phyloP scores from a whole-genome alignment of 148 eudicot species.

The Rhododendron simsii region DNA sequence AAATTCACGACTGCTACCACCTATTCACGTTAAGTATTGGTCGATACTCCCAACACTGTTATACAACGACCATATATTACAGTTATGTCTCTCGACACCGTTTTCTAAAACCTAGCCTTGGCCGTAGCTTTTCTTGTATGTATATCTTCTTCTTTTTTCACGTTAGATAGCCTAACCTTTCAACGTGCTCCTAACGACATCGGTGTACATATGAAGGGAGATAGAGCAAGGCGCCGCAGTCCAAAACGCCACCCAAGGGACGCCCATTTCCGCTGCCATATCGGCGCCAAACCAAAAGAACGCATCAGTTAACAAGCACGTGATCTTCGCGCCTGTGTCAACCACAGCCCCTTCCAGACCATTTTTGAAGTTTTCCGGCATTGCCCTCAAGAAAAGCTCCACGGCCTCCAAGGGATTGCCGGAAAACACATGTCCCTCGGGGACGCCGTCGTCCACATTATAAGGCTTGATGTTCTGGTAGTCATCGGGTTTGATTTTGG shows the following conservation, averaged over 20 bases:
- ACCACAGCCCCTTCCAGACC: conserved; percentile 29
- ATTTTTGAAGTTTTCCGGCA: conserved; percentile 17
- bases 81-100: no score
- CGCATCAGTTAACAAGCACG: conserved; percentile 39
- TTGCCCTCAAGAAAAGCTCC: conserved; percentile 20
- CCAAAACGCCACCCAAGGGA: conserved; percentile 41
- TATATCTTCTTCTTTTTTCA: background rate
- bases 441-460: conserved; percentile 12
- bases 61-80: no score
- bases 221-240: conserved; percentile 35
- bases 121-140: background rate
- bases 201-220: conserved; percentile 38
- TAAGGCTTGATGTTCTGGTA: conserved; percentile 3
- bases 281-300: conserved; percentile 53
- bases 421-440: conserved; percentile 12
- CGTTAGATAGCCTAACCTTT: background rate
- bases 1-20: no score
- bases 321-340: conserved; percentile 28
- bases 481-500: background rate
- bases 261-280: conserved; percentile 32
- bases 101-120: no score
- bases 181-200: conserved; percentile 11
- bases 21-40: no score
- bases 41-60: no score
- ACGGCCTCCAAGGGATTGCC: conserved; percentile 22